A percentile compares a stretch with the other conserved stretches of the same genome.
Conservation (phyloP, 441 rosid genomes). For the Adansonia rubrostipa region DNA sequence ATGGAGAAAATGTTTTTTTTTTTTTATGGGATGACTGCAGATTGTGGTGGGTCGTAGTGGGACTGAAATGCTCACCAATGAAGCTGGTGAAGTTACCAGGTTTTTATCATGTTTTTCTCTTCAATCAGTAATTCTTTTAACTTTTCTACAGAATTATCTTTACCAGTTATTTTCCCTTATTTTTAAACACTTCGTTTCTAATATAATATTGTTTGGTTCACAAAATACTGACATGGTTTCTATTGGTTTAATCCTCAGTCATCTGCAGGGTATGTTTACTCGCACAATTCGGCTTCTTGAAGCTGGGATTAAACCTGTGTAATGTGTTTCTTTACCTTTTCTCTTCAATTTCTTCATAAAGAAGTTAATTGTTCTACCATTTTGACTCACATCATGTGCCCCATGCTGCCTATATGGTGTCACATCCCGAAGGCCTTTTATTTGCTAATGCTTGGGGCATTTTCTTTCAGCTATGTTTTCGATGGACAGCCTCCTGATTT, state of each 20-base stretch:
- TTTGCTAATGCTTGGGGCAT: constrained; percentile 22
- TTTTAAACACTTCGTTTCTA: not conserved
- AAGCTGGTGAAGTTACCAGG: constrained; percentile 98
- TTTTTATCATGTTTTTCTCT: constrained; percentile 26
- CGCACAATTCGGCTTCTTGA: constrained; percentile 94
- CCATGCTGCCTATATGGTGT: not conserved
- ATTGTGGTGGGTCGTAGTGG: constrained; percentile 94
- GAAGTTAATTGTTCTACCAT: not conserved
- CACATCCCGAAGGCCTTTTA: not conserved
- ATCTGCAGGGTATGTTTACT: constrained; percentile 92
- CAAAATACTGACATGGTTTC: constrained; percentile 21
- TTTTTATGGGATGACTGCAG: constrained; percentile 44
- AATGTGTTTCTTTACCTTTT: constrained; percentile 36
- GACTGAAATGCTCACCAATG: constrained; percentile 88
- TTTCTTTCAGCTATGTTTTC: constrained; percentile 77
- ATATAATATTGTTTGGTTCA: not conserved
- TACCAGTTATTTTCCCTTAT: not conserved
- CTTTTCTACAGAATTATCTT: not conserved
- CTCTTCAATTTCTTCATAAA: not conserved
- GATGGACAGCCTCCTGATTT: constrained; percentile 94
- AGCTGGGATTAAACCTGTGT: constrained; percentile 97
- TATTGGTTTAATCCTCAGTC: constrained; percentile 46
- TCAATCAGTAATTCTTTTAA: not conserved
- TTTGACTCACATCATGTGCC: not conserved
- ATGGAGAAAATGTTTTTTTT: not conserved